A percentile compares a stretch with the other conserved stretches of the same genome.
Evolutionary conservation across 106 monocot species (phyloP).

Genomic region (Allium fistulosum): DNA sequence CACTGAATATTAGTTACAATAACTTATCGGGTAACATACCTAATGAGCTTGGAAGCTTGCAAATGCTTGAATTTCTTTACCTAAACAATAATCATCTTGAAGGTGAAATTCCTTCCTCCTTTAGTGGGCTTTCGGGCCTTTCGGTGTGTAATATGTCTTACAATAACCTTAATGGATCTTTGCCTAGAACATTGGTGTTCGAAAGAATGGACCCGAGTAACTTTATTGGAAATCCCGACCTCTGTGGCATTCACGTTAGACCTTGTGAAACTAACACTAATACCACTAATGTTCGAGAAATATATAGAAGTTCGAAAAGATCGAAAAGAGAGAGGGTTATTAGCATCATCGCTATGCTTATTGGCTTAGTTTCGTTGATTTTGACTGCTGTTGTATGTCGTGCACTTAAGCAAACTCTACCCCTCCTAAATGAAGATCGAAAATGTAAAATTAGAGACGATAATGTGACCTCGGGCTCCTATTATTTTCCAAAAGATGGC

Average conservation of each 20-base stretch:
- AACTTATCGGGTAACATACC: constrained; percentile 65
- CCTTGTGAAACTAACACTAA: constrained; percentile 21
- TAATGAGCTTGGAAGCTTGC: constrained; percentile 46
- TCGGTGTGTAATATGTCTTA: constrained; percentile 60
- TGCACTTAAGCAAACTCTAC: constrained; percentile 24
- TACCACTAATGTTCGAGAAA: constrained; percentile 10
- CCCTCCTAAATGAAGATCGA: constrained; percentile 28
- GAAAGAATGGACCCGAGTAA: constrained; percentile 56
- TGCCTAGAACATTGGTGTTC: constrained; percentile 45
- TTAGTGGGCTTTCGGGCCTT: constrained; percentile 48
- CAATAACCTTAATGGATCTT: constrained; percentile 51
- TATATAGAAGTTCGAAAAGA: constrained; percentile 3
- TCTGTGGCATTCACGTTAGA: constrained; percentile 38
- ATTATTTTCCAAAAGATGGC: constrained; percentile 43
- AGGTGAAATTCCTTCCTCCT: constrained; percentile 54
- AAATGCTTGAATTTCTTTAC: constrained; percentile 47
- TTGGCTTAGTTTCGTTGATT: constrained; percentile 41
- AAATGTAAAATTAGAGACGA: background rate
- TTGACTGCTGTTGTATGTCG: constrained; percentile 32
- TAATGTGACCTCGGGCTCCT: constrained; percentile 15
- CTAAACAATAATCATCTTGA: constrained; percentile 61
- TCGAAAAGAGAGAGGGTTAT: constrained; percentile 39
- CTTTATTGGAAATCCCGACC: constrained; percentile 55
- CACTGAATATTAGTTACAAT: constrained; percentile 73
- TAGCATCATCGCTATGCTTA: constrained; percentile 28